A percentile compares a stretch with the other conserved stretches of the same genome.
Evolutionary conservation across 2,329 filamentous ascomycete genomes (phyloP).

Genomic region (Pestalotiopsis fici): DNA sequence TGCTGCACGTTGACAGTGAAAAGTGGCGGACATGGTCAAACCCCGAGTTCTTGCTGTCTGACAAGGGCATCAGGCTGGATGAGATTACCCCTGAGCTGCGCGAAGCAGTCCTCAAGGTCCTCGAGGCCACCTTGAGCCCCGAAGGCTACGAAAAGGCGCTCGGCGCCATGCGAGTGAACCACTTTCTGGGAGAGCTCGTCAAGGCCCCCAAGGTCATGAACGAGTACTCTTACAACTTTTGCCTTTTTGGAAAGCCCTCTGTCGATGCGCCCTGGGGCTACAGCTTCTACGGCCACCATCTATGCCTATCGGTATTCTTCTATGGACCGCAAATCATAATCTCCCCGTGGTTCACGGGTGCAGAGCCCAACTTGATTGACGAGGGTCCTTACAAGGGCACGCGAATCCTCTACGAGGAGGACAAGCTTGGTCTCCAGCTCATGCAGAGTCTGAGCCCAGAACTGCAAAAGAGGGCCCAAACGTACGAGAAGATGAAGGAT

Average conservation of each 20-base stretch:
- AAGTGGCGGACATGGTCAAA: constrained; percentile 74
- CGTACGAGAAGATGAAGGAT: constrained; percentile 63
- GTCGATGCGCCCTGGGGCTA: constrained; percentile 66
- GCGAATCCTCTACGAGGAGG: constrained; percentile 66
- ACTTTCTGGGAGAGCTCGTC: constrained; percentile 72
- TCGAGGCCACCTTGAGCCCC: constrained; percentile 61
- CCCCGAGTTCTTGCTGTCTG: constrained; percentile 70
- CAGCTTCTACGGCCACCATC: constrained; percentile 77
- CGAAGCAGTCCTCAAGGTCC: constrained; percentile 53
- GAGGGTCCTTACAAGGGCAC: constrained; percentile 63
- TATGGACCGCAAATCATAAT: constrained; percentile 66
- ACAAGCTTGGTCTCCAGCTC: constrained; percentile 62
- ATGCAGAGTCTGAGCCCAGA: constrained; percentile 63
- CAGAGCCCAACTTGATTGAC: constrained; percentile 77
- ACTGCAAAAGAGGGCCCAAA: constrained; percentile 51
- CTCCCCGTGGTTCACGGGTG: constrained; percentile 77
- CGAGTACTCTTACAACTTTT: constrained; percentile 76
- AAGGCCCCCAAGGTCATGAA: constrained; percentile 66
- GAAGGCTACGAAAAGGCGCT: constrained; percentile 73
- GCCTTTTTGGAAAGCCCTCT: constrained; percentile 67
- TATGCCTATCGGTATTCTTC: constrained; percentile 73
- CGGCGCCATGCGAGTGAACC: constrained; percentile 72
- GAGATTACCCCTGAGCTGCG: constrained; percentile 47
- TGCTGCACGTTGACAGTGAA: constrained; percentile 66
- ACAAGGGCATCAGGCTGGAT: constrained; percentile 72